A percentile compares a stretch with the other conserved stretches of the same genome.
These are phyloP conservation scores for Oxalis stricta DNA, from an alignment of 441 rosid genomes.

Conservation along the genomic window DNA sequence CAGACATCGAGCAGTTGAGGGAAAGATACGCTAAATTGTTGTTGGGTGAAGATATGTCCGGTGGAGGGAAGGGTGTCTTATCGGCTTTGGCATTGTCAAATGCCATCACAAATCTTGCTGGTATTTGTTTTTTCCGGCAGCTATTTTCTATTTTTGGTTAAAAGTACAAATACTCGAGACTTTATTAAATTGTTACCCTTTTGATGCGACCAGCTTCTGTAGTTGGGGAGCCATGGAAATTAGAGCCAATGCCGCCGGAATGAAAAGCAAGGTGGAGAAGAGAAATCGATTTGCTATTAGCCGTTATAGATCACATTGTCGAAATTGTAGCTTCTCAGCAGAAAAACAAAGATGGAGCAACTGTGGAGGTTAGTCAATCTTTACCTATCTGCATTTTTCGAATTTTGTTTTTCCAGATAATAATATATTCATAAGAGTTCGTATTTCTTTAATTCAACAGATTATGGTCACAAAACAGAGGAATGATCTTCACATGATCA, in stretches of 20 bases:
- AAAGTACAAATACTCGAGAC: too few relatives aligned
- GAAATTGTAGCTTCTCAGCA: slow-evolving; percentile 80
- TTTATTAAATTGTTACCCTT: background rate
- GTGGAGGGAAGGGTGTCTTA: slow-evolving; percentile 94
- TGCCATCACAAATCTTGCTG: slow-evolving; percentile 88
- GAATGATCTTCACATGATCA: slow-evolving; percentile 68
- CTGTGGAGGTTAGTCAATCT: slow-evolving; percentile 59
- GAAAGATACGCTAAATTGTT: slow-evolving; percentile 80
- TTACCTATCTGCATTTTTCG: background rate
- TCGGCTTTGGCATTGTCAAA: slow-evolving; percentile 93
- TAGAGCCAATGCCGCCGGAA: slow-evolving; percentile 76
- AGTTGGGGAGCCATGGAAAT: slow-evolving; percentile 65
- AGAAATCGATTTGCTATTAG: slow-evolving; percentile 75
- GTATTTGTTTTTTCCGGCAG: too few relatives aligned
- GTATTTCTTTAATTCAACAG: slow-evolving; percentile 15
- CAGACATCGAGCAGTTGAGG: slow-evolving; percentile 77
- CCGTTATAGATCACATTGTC: slow-evolving; percentile 78
- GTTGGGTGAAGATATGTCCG: slow-evolving; percentile 95
- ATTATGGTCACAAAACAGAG: slow-evolving; percentile 62
- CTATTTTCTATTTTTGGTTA: too few relatives aligned
- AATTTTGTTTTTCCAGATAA: background rate
- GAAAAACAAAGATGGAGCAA: slow-evolving; percentile 53
- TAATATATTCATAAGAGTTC: background rate
- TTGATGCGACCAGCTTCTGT: slow-evolving; percentile 45
- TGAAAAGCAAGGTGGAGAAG: slow-evolving; percentile 69